Percentiles rank a stretch among this genome's conserved stretches.
Conservation (phyloP, 768 basidiomycete genomes). For the Rhizopogon vesiculosus region DNA sequence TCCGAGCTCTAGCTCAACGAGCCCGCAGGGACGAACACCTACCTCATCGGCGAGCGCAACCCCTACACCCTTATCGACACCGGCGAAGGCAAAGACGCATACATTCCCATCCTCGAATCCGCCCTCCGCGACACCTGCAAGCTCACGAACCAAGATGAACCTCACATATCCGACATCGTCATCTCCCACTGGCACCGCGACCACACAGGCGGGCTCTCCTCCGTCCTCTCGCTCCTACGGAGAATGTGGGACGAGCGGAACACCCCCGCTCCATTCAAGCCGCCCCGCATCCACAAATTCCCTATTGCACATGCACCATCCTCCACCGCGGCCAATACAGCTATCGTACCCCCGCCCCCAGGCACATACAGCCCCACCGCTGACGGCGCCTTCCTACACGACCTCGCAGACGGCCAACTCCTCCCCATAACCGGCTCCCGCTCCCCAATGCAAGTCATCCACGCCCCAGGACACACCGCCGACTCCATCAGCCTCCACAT, state of each 20-base stretch:
- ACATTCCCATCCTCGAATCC: constrained; percentile 60
- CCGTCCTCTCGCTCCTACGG: constrained; percentile 63
- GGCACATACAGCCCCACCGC: constrained; percentile 43
- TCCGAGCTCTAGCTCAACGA: neutral
- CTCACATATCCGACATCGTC: constrained; percentile 82
- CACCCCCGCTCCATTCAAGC: constrained; percentile 41
- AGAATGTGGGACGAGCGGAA: constrained; percentile 56
- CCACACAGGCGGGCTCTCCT: constrained; percentile 73
- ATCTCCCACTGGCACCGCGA: constrained; percentile 90
- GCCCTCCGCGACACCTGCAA: constrained; percentile 43
- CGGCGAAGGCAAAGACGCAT: constrained; percentile 67
- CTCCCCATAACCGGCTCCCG: constrained; percentile 31
- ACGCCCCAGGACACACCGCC: constrained; percentile 86
- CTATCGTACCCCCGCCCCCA: constrained; percentile 32
- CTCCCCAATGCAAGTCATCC: constrained; percentile 57
- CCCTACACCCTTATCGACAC: constrained; percentile 84
- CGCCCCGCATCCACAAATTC: constrained; percentile 76
- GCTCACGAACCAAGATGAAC: constrained; percentile 33
- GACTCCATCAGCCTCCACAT: constrained; percentile 81
- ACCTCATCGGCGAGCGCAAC: constrained; percentile 64
- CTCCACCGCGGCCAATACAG: constrained; percentile 34
- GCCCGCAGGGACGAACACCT: constrained; percentile 79
- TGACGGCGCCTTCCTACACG: constrained; percentile 46
- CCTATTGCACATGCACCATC: constrained; percentile 34
- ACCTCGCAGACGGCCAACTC: constrained; percentile 51